phyloP scores from a whole-genome alignment of 306 rosid species.

The Ochetophila trinervis region DNA sequence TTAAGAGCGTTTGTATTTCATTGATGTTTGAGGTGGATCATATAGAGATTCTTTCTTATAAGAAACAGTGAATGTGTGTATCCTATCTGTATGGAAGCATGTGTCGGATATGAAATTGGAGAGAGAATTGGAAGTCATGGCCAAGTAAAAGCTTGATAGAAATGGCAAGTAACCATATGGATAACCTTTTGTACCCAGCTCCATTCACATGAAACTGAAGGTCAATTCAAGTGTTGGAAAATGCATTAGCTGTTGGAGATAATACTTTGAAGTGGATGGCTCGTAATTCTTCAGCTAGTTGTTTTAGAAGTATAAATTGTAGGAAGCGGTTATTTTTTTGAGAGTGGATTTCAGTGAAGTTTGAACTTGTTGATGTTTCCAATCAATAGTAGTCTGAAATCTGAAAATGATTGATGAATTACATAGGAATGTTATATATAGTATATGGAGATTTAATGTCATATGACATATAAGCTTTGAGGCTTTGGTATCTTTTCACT shows the following conservation, averaged over 20 bases:
- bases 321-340: not conserved
- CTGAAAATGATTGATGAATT: not conserved
- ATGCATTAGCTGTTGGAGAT: not conserved
- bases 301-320: not conserved
- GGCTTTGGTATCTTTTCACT: not conserved
- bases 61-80: too few species aligned
- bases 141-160: too few species aligned
- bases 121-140: too few species aligned
- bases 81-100: too few species aligned
- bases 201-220: not conserved
- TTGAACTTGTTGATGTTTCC: not conserved
- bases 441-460: not conserved
- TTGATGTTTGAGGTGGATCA: too few species aligned
- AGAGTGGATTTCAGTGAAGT: not conserved
- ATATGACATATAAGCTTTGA: not conserved
- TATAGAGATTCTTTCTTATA: too few species aligned
- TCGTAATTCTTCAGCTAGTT: not conserved
- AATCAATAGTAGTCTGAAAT: not conserved
- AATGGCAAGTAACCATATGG: too few species aligned
- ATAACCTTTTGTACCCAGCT: too few species aligned
- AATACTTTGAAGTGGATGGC: not conserved
- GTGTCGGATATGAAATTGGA: too few species aligned
- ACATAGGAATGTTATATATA: not conserved
- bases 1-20: too few species aligned
- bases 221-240: not conserved